Evolutionary conservation across 441 rosid species (phyloP).

Genomic region (Geranium incanum): DNA sequence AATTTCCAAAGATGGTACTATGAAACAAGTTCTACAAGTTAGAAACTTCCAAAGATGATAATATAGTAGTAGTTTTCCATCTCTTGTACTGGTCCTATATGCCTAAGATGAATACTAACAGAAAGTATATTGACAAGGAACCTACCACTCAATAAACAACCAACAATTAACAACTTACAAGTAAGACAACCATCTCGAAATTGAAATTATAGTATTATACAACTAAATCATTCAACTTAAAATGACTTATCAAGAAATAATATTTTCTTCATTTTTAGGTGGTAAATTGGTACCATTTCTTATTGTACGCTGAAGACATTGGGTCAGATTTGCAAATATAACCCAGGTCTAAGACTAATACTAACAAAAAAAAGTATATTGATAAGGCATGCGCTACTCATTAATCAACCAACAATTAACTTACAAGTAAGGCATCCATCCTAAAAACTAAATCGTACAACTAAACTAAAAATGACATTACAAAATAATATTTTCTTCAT

Average conservation of each 20-base stretch:
- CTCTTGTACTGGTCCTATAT: background rate
- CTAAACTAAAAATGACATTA: background rate
- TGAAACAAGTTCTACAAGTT: background rate
- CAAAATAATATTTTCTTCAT: background rate
- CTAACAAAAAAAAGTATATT: background rate
- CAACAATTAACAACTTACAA: background rate
- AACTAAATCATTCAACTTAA: background rate
- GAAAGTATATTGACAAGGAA: background rate
- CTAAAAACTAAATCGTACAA: background rate
- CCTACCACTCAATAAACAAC: background rate
- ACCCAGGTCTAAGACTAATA: background rate
- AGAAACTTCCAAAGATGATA: background rate
- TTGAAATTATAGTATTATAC: too few relatives aligned
- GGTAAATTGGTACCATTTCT: background rate
- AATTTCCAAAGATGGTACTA: background rate
- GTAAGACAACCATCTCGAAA: background rate
- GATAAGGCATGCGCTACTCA: background rate
- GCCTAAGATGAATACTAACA: background rate
- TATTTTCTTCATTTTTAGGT: background rate
- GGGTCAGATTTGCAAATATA: background rate
- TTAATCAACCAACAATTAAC: background rate
- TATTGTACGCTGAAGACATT: background rate
- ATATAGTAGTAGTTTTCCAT: background rate
- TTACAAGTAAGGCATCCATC: background rate
- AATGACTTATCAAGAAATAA: background rate